Evolutionary conservation across 2,329 filamentous ascomycete species (phyloP), one percentile per base, ranked within the genome.

Genomic region (Aspergillus neotritici): DNA sequence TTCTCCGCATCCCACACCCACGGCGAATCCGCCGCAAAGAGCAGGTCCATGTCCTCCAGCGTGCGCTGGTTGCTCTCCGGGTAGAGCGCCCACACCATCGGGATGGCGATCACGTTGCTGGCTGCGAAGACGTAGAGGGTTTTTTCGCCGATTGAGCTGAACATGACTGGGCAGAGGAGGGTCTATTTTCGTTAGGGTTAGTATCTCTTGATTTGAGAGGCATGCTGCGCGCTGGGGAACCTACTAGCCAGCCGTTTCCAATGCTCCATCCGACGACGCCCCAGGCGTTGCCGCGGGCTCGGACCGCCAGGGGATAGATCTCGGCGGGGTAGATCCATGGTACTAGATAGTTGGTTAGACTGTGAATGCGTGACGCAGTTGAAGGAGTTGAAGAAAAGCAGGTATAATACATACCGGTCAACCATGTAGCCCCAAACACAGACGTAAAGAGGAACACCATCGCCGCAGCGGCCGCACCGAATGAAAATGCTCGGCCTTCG

Each of bases 191-290:
- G n/a, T n/a, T n/a, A n/a, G 11, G 10, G 13, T 31, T 41, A 44
- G 35, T 21, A 8, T 9, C 7, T 8, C 34, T 62, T 3, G 44
- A 44, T 58, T 57, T 28, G 55, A 34, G 35, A 52, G 41, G 15
- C 48, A 62, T 32, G 62, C 46, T 40, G 36, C 29, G 34, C 13
- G 13, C 12, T 25, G 14, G 13, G 21, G 10, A 10, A 57, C 67
- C 56, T 47, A 71, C 67, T 50, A 77, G 62, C 80, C 81, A 85
- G 12, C 83, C 83, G 51, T 87, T 87, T 0, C 85, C 84, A 39
- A 88, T 86, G 11, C 74, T 79, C 85, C 84, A 89, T 0, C 85
- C 84, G 0, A 87, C 77, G 0, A 88, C 84, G 14, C 85, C 84
- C 76, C 80, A 87, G 0, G 84, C 83, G 47, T 87, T 88, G 5